Base-by-base conservation (phyloP, 225 moss, liverwort and hornwort genomes). In the Marchantia paleacea region DNA sequence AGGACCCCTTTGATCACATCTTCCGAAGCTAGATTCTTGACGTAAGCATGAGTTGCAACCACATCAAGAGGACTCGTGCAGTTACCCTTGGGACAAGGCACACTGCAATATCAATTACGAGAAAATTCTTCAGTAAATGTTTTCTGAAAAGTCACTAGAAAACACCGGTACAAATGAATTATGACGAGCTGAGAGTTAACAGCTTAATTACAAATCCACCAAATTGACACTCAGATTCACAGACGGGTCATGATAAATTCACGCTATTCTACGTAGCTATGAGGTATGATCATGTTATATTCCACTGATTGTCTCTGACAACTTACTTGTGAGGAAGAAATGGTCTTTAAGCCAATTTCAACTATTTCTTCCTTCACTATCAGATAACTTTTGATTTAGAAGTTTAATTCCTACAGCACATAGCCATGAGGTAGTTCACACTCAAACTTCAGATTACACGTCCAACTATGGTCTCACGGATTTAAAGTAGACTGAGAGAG, bases 11-110 rank as follows among this genome's bases (percentile, higher is more conserved):
- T 89, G 16, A 82, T 83, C 71, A 84, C 75, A 24, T 85, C 85
- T 62, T 87, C 85, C 25, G 83, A 70, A n/a, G 87, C 5, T 12
- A 91, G 10, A 7, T 63, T 14, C 60, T 84, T 87, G 9, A 55
- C 66, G 72, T 87, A 83, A 7, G 75, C 81, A 75, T 86, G 83
- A 0, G 87, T 81, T 22, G 82, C 83, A 55, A 89, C 85, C 49
- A 91, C 91, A 52, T 91, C 89, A 7, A 89, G 79, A 65, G 91
- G 85, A 75, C 91, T 89, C 6, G 79, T 58, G 65, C 91, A 89
- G 24, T 49, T 66, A 67, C 87, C 89, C 69, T 86, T 91, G 39
- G 73, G 85, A 63, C 89, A 89, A 48, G 91, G 91, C 19, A 91
- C 87, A 86, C 91, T 91, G 89, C 81, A 80, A 78, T 12, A 73